A percentile compares a stretch with the other conserved stretches of the same genome.
Conservation (phyloP, 108 stramenopile genomes). For the Seminavis robusta region DNA sequence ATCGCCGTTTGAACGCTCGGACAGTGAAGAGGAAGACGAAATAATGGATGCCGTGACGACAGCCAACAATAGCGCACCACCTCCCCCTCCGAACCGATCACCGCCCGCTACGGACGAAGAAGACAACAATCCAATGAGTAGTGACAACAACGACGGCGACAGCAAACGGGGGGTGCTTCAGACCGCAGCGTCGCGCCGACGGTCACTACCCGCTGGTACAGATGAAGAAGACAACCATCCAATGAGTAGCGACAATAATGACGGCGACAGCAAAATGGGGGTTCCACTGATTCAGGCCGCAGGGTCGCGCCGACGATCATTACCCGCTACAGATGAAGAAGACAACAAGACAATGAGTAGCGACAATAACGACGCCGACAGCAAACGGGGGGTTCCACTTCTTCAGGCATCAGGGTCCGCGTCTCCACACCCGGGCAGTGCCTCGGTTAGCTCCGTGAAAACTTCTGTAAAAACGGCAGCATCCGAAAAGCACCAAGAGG, state of each 20-base stretch:
- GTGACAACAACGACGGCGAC: slow-evolving; percentile 8
- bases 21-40: slow-evolving; percentile 53
- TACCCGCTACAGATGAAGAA: not conserved
- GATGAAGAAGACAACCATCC: no score
- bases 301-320: no score
- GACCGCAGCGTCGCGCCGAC: no score
- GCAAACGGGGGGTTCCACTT: not conserved
- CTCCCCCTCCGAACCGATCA: slow-evolving; percentile 1
- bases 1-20: slow-evolving; percentile 54
- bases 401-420: slow-evolving; percentile 3
- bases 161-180: not conserved
- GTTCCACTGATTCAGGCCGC: no score
- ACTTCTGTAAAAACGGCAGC: slow-evolving; percentile 69
- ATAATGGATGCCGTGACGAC: slow-evolving; percentile 20
- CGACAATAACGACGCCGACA: slow-evolving; percentile 10
- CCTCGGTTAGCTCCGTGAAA: slow-evolving; percentile 59
- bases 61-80: not conserved
- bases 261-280: no score
- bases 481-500: slow-evolving; percentile 42
- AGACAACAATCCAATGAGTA: not conserved
- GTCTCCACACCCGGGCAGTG: slow-evolving; percentile 16
- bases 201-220: no score
- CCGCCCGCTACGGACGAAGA: no score
- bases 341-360: not conserved
- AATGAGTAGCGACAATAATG: no score